phyloP scores from a whole-genome alignment of 352 stramenopile species.

The Pythium pyrilobum region DNA sequence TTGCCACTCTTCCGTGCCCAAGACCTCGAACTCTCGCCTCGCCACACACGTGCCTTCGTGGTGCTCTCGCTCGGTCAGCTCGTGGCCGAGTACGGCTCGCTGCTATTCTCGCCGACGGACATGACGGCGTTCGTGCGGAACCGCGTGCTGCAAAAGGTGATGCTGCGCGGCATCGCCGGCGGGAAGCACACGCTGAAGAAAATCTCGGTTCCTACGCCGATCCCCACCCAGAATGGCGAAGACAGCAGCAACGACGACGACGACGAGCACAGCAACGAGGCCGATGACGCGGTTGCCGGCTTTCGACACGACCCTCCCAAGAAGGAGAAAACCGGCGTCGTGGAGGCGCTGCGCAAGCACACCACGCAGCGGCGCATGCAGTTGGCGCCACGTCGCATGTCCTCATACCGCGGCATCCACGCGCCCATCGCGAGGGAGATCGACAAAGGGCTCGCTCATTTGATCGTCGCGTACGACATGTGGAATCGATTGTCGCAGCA shows the following conservation, averaged over 20 bases:
- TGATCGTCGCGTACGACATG: conserved; percentile 16
- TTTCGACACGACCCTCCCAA: not conserved
- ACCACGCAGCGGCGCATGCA: conserved; percentile 7
- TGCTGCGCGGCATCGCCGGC: conserved; percentile 17
- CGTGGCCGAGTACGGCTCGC: conserved; percentile 37
- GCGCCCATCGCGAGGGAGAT: conserved; percentile 12
- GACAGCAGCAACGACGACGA: not conserved
- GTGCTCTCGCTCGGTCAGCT: conserved; percentile 43
- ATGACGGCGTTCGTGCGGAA: conserved; percentile 58
- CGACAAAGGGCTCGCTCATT: conserved; percentile 4
- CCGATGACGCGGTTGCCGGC: not conserved
- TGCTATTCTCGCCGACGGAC: conserved; percentile 61
- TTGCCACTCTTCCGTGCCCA: conserved; percentile 23
- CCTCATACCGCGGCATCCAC: conserved; percentile 17
- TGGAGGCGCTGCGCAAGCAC: conserved; percentile 1
- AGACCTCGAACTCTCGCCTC: conserved; percentile 42
- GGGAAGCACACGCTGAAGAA: conserved; percentile 15
- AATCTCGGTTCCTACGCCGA: not conserved
- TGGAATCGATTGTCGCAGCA: conserved; percentile 22
- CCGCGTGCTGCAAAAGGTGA: conserved; percentile 21
- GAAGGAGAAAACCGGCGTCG: not conserved
- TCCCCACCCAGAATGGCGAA: not conserved
- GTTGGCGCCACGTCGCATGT: conserved; percentile 10
- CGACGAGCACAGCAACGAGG: not conserved
- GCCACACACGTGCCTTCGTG: conserved; percentile 31